Base-by-base conservation (phyloP, 495 filamentous ascomycete genomes). In the Hypoxylon perforatum region DNA sequence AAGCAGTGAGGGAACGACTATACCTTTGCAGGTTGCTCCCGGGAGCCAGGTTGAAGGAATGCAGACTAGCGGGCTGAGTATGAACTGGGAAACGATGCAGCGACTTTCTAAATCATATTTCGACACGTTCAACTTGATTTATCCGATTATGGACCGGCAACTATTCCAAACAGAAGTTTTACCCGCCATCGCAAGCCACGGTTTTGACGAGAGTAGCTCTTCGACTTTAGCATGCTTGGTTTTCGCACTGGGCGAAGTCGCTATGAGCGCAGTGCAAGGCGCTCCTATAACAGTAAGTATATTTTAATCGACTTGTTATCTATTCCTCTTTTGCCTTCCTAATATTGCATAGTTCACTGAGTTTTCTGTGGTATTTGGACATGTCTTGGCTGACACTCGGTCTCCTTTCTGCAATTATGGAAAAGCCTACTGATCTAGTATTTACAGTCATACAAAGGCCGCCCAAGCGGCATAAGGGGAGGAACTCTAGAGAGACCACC, bases 151-250 rank as follows among this genome's bases (percentile, higher is more conserved):
- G 58, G 81, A 86, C 59, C 76, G 80, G 45, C 81, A 86, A 25
- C 64, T 69, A 14, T 88, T 87, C 59, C 68, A 79, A 56, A 75
- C 80, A 12, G 75, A 77, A 45, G 82, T 75, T 7, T 65, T 88
- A n/a, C 70, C 77, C 2, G 53, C 72, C 23, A 76, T 86, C 11
- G 72, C 82, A 38, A 77, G 75, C 36, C 73, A 80, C 18, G 85
- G 86, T 0, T 84, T 87, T 69, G 73, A 82, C 68, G 77, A 81
- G 17, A 78, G 80, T 55, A 75, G 69, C 5, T 69, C 75, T 25
- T 84, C 81, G 3, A 82, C 86, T 7, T 74, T 87, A 22, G 82
- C 82, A 9, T 77, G 86, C n/a, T 73, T 87, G 4, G 81, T 88
- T 22, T 83, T 87, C 53, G 82, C 86, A 3, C 76, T 87, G 19